These are phyloP conservation scores for Stachybotrys elegans DNA, from an alignment of 2,329 filamentous ascomycete genomes.

Conservation along the genomic window DNA sequence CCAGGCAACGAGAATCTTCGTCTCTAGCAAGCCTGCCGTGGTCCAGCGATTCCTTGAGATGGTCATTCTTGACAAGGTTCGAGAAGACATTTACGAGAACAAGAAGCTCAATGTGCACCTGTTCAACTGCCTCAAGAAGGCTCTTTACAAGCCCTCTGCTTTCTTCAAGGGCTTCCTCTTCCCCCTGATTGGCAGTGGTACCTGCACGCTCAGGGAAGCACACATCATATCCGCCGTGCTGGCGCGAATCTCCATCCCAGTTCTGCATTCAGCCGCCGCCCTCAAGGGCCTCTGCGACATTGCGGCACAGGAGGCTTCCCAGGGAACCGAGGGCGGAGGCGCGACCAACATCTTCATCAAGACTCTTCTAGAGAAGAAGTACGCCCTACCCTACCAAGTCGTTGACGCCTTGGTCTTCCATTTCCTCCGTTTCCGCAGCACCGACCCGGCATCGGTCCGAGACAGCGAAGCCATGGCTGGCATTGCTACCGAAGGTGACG, in stretches of 20 bases:
- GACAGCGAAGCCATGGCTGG: slow-evolving; percentile 48
- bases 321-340: slow-evolving; percentile 79
- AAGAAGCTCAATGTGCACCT: slow-evolving; percentile 95
- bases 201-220: slow-evolving; percentile 89
- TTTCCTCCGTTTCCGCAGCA: slow-evolving; percentile 81
- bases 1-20: slow-evolving; percentile 88
- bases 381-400: slow-evolving; percentile 90
- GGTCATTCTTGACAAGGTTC: slow-evolving; percentile 83
- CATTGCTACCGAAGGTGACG: slow-evolving; percentile 39
- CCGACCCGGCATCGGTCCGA: slow-evolving; percentile 54
- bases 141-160: slow-evolving; percentile 85
- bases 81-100: slow-evolving; percentile 87
- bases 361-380: slow-evolving; percentile 91
- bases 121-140: slow-evolving; percentile 88
- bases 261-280: slow-evolving; percentile 87
- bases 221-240: slow-evolving; percentile 87
- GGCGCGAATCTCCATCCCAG: slow-evolving; percentile 77
- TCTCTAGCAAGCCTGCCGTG: slow-evolving; percentile 73
- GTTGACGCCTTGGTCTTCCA: slow-evolving; percentile 95
- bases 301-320: slow-evolving; percentile 80
- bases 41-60: slow-evolving; percentile 83
- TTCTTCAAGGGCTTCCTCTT: slow-evolving; percentile 98
- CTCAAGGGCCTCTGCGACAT: slow-evolving; percentile 92
- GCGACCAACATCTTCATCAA: slow-evolving; percentile 95
- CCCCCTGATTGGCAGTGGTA: slow-evolving; percentile 76